Evolutionary conservation across 1,284 basidiomycete genomes (phyloP).

Genomic region (Trichosporon sp.): DNA sequence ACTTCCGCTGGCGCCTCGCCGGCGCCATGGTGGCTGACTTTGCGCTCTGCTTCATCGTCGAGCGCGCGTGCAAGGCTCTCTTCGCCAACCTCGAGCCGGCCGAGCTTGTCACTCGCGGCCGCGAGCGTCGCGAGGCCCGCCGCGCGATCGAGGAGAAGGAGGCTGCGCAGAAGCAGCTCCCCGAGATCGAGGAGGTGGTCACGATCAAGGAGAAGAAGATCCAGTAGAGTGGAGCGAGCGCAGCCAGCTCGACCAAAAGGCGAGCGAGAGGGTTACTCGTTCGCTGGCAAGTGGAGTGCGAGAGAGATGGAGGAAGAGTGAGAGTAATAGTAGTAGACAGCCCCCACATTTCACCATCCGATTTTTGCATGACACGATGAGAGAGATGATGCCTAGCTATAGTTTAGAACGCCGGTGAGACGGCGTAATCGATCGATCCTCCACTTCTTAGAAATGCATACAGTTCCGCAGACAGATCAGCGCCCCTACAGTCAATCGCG

Average conservation of each 20-base stretch:
- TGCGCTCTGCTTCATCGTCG: conserved; percentile 80
- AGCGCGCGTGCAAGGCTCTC: conserved; percentile 77
- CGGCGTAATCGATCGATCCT: conserved; percentile 5
- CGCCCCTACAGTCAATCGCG: too few relatives aligned
- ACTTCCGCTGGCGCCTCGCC: conserved; percentile 82
- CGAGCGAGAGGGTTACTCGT: neutral
- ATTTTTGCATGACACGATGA: neutral
- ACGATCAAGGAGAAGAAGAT: conserved; percentile 33
- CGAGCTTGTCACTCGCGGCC: conserved; percentile 77
- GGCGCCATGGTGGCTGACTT: conserved; percentile 85
- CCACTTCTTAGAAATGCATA: conserved; percentile 6
- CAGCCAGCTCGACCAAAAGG: neutral
- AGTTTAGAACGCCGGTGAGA: neutral
- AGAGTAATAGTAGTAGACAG: neutral
- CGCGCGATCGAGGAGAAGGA: conserved; percentile 51
- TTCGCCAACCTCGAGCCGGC: conserved; percentile 89
- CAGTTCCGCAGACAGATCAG: neutral
- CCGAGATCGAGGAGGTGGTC: conserved; percentile 31
- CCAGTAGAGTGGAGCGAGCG: conserved; percentile 23
- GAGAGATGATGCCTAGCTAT: conserved; percentile 2
- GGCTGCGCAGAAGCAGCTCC: conserved; percentile 27
- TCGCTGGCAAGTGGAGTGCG: neutral
- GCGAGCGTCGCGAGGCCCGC: conserved; percentile 67
- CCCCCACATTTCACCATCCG: neutral
- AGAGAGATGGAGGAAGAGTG: neutral